Conservation (phyloP, 73 alveolate species). For the Tetrahymena borealis region DNA sequence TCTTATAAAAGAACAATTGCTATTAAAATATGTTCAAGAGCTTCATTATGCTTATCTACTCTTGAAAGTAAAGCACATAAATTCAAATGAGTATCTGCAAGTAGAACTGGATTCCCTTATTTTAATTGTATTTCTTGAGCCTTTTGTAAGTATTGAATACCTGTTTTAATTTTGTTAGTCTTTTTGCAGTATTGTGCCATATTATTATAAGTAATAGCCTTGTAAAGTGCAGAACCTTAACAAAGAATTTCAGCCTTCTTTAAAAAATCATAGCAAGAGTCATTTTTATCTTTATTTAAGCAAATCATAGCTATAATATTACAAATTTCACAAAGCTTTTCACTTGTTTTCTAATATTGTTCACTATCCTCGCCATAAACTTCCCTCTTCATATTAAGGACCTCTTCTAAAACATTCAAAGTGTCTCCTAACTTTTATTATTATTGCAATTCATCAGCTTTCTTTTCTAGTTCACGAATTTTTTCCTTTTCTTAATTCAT, state of each 20-base stretch:
- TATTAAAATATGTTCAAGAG: slow-evolving; percentile 56
- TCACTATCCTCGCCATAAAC: slow-evolving; percentile 48
- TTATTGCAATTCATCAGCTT: not conserved
- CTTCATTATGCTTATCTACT: slow-evolving; percentile 56
- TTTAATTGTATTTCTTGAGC: slow-evolving; percentile 49
- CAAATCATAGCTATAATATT: slow-evolving; percentile 63
- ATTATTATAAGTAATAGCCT: slow-evolving; percentile 67
- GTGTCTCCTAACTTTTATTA: slow-evolving; percentile 47
- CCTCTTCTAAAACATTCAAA: slow-evolving; percentile 46
- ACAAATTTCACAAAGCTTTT: slow-evolving; percentile 56
- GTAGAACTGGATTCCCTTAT: not conserved
- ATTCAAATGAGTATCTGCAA: slow-evolving; percentile 68
- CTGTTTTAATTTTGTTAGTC: slow-evolving; percentile 46
- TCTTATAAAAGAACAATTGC: not conserved
- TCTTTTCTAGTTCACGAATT: slow-evolving; percentile 50
- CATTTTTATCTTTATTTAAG: slow-evolving; percentile 62
- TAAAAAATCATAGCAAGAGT: slow-evolving; percentile 55
- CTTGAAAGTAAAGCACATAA: slow-evolving; percentile 59
- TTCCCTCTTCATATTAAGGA: slow-evolving; percentile 24
- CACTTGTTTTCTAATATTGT: slow-evolving; percentile 45
- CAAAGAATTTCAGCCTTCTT: slow-evolving; percentile 66
- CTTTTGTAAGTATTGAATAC: slow-evolving; percentile 53
- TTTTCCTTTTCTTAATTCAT: slow-evolving; percentile 13
- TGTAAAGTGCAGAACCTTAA: slow-evolving; percentile 49
- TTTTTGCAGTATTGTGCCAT: slow-evolving; percentile 64